Base-by-base conservation (phyloP, 306 rosid species). In the Corylus avellana region DNA sequence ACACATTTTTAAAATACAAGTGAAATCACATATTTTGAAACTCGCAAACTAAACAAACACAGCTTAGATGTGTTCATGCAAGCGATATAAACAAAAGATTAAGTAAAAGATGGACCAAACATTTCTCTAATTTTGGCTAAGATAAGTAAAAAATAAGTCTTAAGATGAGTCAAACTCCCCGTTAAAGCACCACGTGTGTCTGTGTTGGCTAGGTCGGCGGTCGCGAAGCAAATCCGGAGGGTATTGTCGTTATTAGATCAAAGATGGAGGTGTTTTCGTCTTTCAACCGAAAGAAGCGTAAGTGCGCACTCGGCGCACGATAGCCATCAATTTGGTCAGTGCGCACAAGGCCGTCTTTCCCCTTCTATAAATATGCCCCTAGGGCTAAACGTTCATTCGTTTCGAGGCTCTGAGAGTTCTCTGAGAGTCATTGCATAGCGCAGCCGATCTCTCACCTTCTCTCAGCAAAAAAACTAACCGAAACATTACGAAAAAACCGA, bases 351-450 rank as follows among this genome's bases (percentile, higher is more conserved):
- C 1, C 17, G 14, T 29, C 35, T 20, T 17, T 18, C 72, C 50
- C 42, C 47, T 81, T 81, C 94, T 92, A 94, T 94, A 92, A 94
- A 91, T 91, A 87, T 0, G 12, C 54, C 76, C 37, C 8, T 70
- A 87, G 87, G 93, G 90, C 51, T 0, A 0, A 0, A 0, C 0
- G 0, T 0, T 0, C 0, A 0, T 0, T 7, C 0, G 0, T 2
- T 70, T 47, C 61, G 74, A 50, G 72, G 20, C 76, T 49, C 80
- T 73, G 90, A 35, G 86, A 75, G 80, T 13, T 79, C 80, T 80
- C 80, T 0, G 16, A 10, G 77, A 54, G 64, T 1, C 57, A 44
- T 42, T 7, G 80, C 73, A 49, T 32, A 2, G 10, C 0, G 77
- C 54, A 0, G 87, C 74, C 75, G 88, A 84, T 87, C 84, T 78